Base-by-base conservation (phyloP, 106 monocot species). In the Posidonia australis region DNA sequence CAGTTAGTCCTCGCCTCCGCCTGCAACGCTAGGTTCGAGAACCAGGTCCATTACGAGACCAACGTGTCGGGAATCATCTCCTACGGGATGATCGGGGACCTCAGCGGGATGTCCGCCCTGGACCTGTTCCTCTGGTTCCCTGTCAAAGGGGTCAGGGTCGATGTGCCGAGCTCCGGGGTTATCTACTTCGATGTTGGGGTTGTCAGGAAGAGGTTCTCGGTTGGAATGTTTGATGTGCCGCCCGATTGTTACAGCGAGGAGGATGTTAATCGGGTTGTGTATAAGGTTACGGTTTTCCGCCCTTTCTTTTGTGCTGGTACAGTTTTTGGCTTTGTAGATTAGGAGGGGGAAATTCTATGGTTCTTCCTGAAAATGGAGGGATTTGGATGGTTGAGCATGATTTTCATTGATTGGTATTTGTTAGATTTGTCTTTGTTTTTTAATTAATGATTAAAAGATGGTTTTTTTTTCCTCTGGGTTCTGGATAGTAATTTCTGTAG, bases 61-160 rank as follows among this genome's bases (percentile, higher is more conserved):
- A 66, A 70, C 20, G 51, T 77, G 11, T 59, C 58, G 21, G 77
- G 77, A 9, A 66, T 59, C 22, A 56, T 77, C 41, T 51, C 48
- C 26, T 77, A 66, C 44, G 77, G 77, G 17, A 47, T 66, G 70
- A 77, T 77, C 58, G 36, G 58, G 13, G 52, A 13, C 10, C 36
- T 77, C 26, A 63, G 49, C 0, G 77, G 77, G 18, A 66, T 77
- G n/a, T 58, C 58, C 12, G 70, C 77, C 1, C 64, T 71, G 65
- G 77, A 77, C 19, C 65, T 77, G 46, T 77, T 77, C 59, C 71
- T 77, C 25, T 77, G 77, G 77, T 71, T 77, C 42, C 77, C 77
- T 21, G 65, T 77, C 23, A 70, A 66, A 25, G 77, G 71, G 0
- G 66, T 77, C n/a, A 46, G 58, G 41, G 70, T 77, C 23, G 70